phyloP scores from a whole-genome alignment of 73 alveolate species.

The Tetrahymena thermophila region DNA sequence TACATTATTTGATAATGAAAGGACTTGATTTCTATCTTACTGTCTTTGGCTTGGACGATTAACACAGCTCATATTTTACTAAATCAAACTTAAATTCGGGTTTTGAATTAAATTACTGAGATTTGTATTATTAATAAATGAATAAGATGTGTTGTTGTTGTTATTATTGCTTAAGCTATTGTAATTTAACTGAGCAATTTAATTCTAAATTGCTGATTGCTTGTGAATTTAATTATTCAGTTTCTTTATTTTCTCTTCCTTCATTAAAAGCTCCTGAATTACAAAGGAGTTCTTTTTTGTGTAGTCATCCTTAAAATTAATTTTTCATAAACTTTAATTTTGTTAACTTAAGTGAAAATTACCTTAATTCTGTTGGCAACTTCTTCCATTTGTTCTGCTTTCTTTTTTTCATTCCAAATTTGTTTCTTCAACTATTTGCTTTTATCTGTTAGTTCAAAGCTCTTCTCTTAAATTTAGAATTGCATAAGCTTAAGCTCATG shows the following conservation, averaged over 20 bases:
- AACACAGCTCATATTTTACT: not conserved
- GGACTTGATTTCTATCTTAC: not conserved
- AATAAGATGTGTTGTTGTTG: not conserved
- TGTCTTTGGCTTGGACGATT: not conserved
- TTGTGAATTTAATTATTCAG: not conserved
- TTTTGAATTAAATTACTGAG: not conserved
- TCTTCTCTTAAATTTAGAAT: not conserved
- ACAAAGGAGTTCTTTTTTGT: not conserved
- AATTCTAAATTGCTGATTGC: not conserved
- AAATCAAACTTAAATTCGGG: not conserved
- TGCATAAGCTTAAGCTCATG: not conserved
- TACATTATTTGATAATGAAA: not conserved
- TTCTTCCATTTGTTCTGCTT: not conserved
- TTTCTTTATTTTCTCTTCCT: not conserved
- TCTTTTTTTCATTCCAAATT: not conserved
- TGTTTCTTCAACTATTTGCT: not conserved
- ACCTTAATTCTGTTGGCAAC: not conserved
- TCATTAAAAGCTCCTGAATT: not conserved
- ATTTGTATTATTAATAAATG: not conserved
- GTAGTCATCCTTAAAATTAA: not conserved
- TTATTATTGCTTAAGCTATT: not conserved
- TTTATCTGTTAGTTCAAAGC: not conserved
- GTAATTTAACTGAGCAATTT: not conserved
- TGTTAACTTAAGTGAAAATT: not conserved
- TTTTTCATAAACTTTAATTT: no score